A percentile compares a stretch with the other conserved stretches of the same genome.
These are phyloP conservation scores for Penicillium verhagenii DNA, from an alignment of 495 filamentous ascomycete species.

Conservation along the genomic window DNA sequence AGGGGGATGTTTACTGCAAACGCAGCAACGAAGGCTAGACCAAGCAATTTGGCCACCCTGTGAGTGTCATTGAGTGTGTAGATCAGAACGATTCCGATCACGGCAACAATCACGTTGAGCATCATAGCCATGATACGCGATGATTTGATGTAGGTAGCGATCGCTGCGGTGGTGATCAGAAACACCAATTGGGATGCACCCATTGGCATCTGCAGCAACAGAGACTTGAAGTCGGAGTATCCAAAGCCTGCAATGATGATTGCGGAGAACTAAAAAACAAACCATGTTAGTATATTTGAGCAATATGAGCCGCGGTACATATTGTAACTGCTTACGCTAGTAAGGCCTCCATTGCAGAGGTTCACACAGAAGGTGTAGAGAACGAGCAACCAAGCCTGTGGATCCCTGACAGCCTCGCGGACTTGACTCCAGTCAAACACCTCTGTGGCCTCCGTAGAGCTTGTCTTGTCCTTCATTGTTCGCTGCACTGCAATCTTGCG, in stretches of 20 bases:
- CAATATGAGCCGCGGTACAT: background rate
- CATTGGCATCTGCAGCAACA: slow-evolving; percentile 25
- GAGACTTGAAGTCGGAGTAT: slow-evolving; percentile 22
- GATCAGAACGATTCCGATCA: slow-evolving; percentile 11
- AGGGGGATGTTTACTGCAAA: slow-evolving; percentile 48
- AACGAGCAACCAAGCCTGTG: slow-evolving; percentile 31
- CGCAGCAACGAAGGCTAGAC: slow-evolving; percentile 48
- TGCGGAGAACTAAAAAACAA: slow-evolving; percentile 8
- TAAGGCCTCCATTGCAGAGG: slow-evolving; percentile 27
- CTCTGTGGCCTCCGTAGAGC: slow-evolving; percentile 44
- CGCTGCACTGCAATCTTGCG: slow-evolving; percentile 47
- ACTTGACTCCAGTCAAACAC: slow-evolving; percentile 48
- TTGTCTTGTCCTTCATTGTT: slow-evolving; percentile 37
- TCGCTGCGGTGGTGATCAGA: slow-evolving; percentile 20
- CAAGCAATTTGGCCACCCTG: slow-evolving; percentile 39
- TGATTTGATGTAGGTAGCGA: slow-evolving; percentile 15
- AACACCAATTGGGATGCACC: slow-evolving; percentile 28
- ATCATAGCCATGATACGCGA: slow-evolving; percentile 19
- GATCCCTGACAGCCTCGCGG: slow-evolving; percentile 38
- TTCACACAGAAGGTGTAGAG: slow-evolving; percentile 20
- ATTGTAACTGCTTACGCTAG: slow-evolving; percentile 23
- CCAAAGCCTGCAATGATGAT: slow-evolving; percentile 31
- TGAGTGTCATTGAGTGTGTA: slow-evolving; percentile 30
- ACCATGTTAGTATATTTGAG: background rate
- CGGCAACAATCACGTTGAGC: slow-evolving; percentile 1